Conservation (phyloP, 1,284 basidiomycete genomes). For the Apiotrichum veenhuisii region DNA sequence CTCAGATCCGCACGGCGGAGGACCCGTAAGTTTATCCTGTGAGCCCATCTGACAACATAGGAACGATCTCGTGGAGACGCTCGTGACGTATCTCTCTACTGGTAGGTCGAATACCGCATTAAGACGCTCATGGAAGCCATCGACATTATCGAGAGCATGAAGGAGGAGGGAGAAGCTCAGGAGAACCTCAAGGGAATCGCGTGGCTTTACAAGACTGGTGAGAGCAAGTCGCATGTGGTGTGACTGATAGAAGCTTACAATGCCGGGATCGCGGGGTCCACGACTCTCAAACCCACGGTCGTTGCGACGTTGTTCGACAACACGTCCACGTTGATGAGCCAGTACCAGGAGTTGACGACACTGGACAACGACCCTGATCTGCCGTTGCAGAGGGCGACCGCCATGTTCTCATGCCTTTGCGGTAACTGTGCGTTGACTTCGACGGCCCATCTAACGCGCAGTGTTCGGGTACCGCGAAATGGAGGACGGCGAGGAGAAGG, state of each 20-base stretch:
- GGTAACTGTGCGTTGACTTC: conserved; percentile 9
- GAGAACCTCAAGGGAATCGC: conserved; percentile 12
- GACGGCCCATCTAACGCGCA: no score
- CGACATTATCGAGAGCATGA: conserved; percentile 1
- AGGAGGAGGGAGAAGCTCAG: neutral
- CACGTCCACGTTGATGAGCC: conserved; percentile 3
- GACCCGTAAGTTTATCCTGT: neutral
- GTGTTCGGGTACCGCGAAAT: conserved; percentile 8
- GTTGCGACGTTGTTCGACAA: conserved; percentile 7
- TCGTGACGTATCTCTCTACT: neutral
- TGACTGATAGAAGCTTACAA: conserved; percentile 9
- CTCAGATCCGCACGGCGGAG: neutral
- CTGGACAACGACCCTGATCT: conserved; percentile 14
- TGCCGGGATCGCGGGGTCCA: conserved; percentile 2
- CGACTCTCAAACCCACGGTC: neutral
- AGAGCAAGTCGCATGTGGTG: neutral
- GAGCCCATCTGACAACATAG: neutral
- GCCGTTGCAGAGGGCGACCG: conserved; percentile 1
- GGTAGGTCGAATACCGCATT: neutral
- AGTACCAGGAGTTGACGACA: neutral
- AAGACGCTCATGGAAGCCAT: neutral
- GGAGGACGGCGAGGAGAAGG: conserved; percentile 7
- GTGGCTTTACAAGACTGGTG: conserved; percentile 18
- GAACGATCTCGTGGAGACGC: neutral
- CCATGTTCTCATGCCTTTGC: conserved; percentile 8